Evolutionary conservation across 2,329 filamentous ascomycete genomes (phyloP).

Genomic region (Curvularia sp.): DNA sequence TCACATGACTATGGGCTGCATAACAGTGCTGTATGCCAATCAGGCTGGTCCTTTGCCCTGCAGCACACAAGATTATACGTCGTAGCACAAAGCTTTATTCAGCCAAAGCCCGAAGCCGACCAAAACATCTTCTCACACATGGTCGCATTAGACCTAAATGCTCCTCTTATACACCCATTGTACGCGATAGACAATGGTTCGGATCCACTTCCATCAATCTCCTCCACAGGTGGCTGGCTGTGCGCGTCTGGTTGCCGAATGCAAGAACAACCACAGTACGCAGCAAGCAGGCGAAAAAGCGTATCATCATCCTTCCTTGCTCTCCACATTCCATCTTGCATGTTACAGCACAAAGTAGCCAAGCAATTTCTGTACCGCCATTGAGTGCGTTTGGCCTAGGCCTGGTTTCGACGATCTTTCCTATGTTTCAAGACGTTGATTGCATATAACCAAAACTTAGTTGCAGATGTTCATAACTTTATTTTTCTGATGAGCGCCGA

Average conservation of each 20-base stretch:
- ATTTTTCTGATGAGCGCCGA: not conserved
- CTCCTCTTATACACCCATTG: not conserved
- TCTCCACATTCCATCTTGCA: not conserved
- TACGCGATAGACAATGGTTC: not conserved
- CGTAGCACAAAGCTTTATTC: not conserved
- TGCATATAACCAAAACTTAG: constrained; percentile 4
- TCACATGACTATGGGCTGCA: not conserved
- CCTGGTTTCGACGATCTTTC: constrained; percentile 6
- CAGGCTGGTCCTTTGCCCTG: not conserved
- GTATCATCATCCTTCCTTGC: too few relatives aligned
- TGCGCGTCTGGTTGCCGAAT: not conserved
- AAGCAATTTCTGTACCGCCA: not conserved
- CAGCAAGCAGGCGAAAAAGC: not conserved
- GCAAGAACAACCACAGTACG: not conserved
- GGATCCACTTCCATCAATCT: not conserved
- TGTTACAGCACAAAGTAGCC: not conserved
- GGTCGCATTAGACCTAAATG: not conserved
- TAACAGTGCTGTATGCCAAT: not conserved
- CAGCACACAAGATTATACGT: not conserved
- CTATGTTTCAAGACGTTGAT: constrained; percentile 5
- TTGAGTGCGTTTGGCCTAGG: not conserved
- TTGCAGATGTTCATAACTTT: not conserved
- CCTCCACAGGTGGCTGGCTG: not conserved
- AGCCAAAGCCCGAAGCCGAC: not conserved
- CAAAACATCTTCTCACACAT: not conserved